These are phyloP conservation scores for Psilocybe cyanescens DNA, from an alignment of 768 basidiomycete species.

Conservation along the genomic window DNA sequence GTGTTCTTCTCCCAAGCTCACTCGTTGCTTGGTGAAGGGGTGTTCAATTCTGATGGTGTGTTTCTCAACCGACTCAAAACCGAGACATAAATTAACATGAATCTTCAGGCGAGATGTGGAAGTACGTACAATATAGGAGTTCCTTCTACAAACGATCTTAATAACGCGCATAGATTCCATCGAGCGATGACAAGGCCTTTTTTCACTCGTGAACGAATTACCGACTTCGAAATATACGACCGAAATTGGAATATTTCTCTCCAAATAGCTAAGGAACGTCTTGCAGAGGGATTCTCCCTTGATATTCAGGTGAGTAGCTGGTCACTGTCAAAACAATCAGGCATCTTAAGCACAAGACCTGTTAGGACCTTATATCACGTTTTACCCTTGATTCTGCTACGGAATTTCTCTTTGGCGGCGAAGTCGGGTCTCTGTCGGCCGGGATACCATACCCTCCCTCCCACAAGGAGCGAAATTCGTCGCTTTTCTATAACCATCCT, in stretches of 20 bases:
- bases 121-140: constrained; percentile 35
- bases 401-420: constrained; percentile 5
- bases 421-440: constrained; percentile 4
- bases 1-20: constrained; percentile 29
- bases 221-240: constrained; percentile 65
- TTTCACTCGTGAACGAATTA: constrained; percentile 63
- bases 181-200: constrained; percentile 71
- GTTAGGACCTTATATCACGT: constrained; percentile 5
- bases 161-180: constrained; percentile 45
- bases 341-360: neutral
- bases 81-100: neutral
- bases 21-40: constrained; percentile 55
- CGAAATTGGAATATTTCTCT: constrained; percentile 53
- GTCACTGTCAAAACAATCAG: neutral
- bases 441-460: constrained; percentile 2
- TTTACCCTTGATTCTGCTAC: constrained; percentile 7
- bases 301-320: constrained; percentile 57
- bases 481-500: constrained; percentile 10
- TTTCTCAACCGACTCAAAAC: neutral
- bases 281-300: constrained; percentile 49
- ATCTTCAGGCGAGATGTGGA: constrained; percentile 63
- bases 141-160: too few species aligned
- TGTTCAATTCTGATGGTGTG: constrained; percentile 65
- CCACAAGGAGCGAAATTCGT: neutral
- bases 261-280: constrained; percentile 43